Percentiles rank a stretch among this genome's conserved stretches.
Evolutionary conservation across 2,329 filamentous ascomycete genomes (phyloP).

Genomic region (Salinomyces thailandicus): DNA sequence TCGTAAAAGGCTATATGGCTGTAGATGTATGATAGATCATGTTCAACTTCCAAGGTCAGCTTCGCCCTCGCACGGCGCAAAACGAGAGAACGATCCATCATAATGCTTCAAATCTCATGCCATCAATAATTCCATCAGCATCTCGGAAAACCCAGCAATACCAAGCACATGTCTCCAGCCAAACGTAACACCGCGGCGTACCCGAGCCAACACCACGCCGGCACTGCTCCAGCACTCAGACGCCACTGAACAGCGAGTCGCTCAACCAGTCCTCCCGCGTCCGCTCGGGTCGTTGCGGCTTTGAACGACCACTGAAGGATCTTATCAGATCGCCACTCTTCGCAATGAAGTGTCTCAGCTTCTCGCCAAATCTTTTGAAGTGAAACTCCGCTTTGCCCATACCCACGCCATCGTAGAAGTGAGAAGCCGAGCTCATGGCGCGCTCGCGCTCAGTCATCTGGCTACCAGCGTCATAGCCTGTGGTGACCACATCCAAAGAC

Average conservation of each 20-base stretch:
- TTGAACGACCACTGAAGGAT: conserved; percentile 15
- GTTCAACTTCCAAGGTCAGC: too few relatives aligned
- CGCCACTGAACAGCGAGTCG: conserved; percentile 14
- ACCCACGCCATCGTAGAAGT: conserved; percentile 24
- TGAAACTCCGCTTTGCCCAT: conserved; percentile 32
- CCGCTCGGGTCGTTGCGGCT: conserved; percentile 1
- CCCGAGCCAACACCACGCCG: too few relatives aligned
- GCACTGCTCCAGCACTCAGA: too few relatives aligned
- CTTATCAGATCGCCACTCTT: conserved; percentile 26
- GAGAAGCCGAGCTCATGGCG: conserved; percentile 13
- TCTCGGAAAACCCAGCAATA: too few relatives aligned
- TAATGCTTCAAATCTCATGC: too few relatives aligned
- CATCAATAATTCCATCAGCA: too few relatives aligned
- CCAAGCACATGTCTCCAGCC: too few relatives aligned
- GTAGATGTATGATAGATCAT: too few relatives aligned
- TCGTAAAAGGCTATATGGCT: too few relatives aligned
- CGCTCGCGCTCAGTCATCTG: conserved; percentile 13
- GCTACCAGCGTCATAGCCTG: conserved; percentile 22
- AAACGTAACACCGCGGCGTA: too few relatives aligned
- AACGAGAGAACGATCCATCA: too few relatives aligned
- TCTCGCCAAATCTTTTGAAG: conserved; percentile 31
- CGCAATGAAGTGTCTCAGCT: conserved; percentile 26
- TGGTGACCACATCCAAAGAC: conserved; percentile 16
- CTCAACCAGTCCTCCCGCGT: conserved; percentile 18
- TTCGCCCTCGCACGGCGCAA: too few relatives aligned